Evolutionary conservation across 2,329 filamentous ascomycete genomes (phyloP), one percentile per base, ranked within the genome.

Genomic region (Talaromyces piceae): DNA sequence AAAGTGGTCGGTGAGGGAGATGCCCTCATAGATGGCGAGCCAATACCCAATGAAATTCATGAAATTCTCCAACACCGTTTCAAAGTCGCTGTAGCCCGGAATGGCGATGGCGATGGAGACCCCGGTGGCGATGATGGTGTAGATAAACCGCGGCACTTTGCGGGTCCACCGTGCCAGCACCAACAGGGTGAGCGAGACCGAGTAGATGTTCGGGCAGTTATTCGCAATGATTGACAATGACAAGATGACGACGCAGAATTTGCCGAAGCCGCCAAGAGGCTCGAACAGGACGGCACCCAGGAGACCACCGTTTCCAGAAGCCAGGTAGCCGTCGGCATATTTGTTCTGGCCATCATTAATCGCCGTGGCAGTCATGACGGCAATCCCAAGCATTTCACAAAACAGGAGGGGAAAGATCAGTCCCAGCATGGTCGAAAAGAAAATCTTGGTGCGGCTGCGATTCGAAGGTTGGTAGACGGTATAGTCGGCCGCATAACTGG

Each of bases 181-280:
- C 63, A 88, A 84, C 31, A 87, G 73, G 11, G 81, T 83, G 33
- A 89, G 74, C 5, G 79, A 77, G 45, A 83, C 79, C 16, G 82
- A 87, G 74, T 90, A 89, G 65, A 85, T 81, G 64, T 86, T 86
- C 5, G 83, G 83, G 63, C 80, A 84, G 69, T 87, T 87, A 70
- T 84, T 86, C 53, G 82, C 83, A 55, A 87, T 75, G 62, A 84
- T 85, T 49, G 78, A 81, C 12, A 87, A 74, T 2, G 81, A 81
- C 7, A 87, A 75, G 44, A 87, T 73, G 49, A 85, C 75, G 23
- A 86, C 68, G 64, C 85, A 88, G 74, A 88, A 87, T 62, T 85
- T 77, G 56, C 86, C 86, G 63, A 89, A 88, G 43, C 73, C 74
- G 31, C 84, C 84, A 0, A 87, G 72, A 4, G 46, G 51, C 12